phyloP scores from a whole-genome alignment of 768 basidiomycete species.

The Kwoniella mangroviensis region DNA sequence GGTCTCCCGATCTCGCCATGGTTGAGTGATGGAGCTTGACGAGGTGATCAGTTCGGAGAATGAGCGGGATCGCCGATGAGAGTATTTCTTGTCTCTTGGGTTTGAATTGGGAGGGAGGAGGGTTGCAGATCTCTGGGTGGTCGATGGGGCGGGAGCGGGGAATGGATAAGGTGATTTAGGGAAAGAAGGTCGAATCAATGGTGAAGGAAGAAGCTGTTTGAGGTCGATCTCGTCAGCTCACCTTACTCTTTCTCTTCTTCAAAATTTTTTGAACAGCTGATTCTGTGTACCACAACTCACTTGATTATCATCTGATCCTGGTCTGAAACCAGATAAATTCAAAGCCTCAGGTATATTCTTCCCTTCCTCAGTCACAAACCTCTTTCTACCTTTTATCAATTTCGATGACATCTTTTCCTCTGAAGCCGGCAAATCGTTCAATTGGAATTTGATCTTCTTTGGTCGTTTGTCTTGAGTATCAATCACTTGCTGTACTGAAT shows the following conservation, averaged over 20 bases:
- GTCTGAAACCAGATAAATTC: background rate
- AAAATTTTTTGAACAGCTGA: too few relatives aligned
- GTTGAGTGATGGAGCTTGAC: constrained; percentile 9
- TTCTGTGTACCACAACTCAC: too few relatives aligned
- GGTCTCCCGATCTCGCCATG: constrained; percentile 24
- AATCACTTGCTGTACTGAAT: background rate
- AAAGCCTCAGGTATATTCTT: background rate
- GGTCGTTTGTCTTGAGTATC: background rate
- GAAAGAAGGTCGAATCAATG: background rate
- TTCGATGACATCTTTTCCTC: constrained; percentile 7
- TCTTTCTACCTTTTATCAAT: constrained; percentile 10
- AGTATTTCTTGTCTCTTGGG: background rate
- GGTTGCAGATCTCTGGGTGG: background rate
- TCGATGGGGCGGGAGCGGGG: background rate
- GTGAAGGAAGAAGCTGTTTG: constrained; percentile 9
- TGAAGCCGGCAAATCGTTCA: background rate
- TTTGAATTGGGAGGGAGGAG: background rate
- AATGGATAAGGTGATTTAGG: constrained; percentile 7
- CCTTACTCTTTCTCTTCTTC: background rate
- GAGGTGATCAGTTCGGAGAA: constrained; percentile 23
- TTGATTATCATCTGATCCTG: background rate
- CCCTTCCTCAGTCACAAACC: background rate
- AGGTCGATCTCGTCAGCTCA: constrained; percentile 9
- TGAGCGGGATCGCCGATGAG: constrained; percentile 19
- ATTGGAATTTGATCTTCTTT: constrained; percentile 3